phyloP scores from a whole-genome alignment of 2,329 filamentous ascomycete genomes.

The Diaporthe velutina region DNA sequence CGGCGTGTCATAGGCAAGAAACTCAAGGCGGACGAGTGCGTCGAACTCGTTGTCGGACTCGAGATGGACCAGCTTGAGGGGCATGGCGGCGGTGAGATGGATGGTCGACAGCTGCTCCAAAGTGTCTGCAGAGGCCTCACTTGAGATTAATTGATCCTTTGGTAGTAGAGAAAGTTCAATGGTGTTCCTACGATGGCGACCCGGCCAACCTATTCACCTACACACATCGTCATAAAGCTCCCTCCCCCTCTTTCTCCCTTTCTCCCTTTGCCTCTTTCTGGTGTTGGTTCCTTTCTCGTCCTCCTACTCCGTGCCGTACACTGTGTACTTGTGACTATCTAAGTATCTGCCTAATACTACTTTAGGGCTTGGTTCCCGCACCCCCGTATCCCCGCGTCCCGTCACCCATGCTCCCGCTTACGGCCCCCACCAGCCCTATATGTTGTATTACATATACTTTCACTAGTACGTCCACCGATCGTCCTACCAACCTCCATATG shows the following conservation, averaged over 20 bases:
- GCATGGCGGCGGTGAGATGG: conserved; percentile 20
- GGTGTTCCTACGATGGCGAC: neutral
- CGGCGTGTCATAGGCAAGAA: conserved; percentile 7
- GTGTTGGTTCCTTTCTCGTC: neutral
- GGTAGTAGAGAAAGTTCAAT: neutral
- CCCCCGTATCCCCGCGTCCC: neutral
- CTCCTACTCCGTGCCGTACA: neutral
- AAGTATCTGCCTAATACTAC: too few relatives aligned
- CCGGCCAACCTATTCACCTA: neutral
- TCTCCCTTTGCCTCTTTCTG: neutral
- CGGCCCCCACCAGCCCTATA: neutral
- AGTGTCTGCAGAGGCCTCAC: too few relatives aligned
- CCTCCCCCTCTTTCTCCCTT: neutral
- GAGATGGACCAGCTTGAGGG: conserved; percentile 10
- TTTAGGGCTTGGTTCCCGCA: neutral
- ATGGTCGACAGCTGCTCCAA: neutral
- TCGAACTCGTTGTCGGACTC: conserved; percentile 28
- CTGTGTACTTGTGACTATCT: neutral
- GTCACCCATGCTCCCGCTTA: neutral
- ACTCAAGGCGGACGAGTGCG: conserved; percentile 8
- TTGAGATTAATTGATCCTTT: too few relatives aligned
- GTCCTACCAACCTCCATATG: neutral
- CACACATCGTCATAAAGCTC: neutral
- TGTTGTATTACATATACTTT: neutral
- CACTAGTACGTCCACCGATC: neutral